A percentile compares a stretch with the other conserved stretches of the same genome.
Evolutionary conservation across 2,329 filamentous ascomycete species (phyloP).

Genomic region (Ceratocystis papillata): DNA sequence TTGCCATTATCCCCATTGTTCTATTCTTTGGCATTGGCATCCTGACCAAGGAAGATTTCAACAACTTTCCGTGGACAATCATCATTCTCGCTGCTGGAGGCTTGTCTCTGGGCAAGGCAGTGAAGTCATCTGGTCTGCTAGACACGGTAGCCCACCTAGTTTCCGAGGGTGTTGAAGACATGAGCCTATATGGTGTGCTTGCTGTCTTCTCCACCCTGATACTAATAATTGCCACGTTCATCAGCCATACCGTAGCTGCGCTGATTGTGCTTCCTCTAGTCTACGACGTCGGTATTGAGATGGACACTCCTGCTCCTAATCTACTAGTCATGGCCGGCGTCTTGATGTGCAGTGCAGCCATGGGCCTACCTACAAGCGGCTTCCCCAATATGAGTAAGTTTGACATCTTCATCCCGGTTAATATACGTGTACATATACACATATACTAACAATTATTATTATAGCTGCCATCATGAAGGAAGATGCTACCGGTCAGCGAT

Average conservation of each 20-base stretch:
- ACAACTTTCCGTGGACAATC: slow-evolving; percentile 99
- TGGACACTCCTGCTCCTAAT: slow-evolving; percentile 88
- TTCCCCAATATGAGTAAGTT: slow-evolving; percentile 99
- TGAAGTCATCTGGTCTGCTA: slow-evolving; percentile 82
- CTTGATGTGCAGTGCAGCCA: slow-evolving; percentile 91
- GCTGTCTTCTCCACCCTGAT: slow-evolving; percentile 78
- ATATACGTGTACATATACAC: not conserved
- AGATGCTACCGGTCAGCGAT: slow-evolving; percentile 82
- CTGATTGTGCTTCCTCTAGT: slow-evolving; percentile 90
- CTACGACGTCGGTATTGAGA: slow-evolving; percentile 67
- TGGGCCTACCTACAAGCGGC: slow-evolving; percentile 89
- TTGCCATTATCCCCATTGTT: slow-evolving; percentile 90
- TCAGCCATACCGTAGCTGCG: slow-evolving; percentile 92
- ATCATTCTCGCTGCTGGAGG: slow-evolving; percentile 95
- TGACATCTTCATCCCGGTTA: not conserved
- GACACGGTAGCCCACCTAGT: slow-evolving; percentile 77
- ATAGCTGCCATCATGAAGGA: slow-evolving; percentile 98
- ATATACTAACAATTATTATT: slow-evolving; percentile 5
- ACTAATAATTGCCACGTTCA: slow-evolving; percentile 89
- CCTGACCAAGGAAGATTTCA: slow-evolving; percentile 96
- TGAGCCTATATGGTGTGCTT: slow-evolving; percentile 76
- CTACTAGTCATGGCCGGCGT: slow-evolving; percentile 89
- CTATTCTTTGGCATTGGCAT: slow-evolving; percentile 95
- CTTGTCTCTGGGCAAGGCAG: slow-evolving; percentile 81
- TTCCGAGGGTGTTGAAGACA: slow-evolving; percentile 58